Evolutionary conservation across 2,329 filamentous ascomycete genomes (phyloP).

Genomic region (Fusarium metavorans): DNA sequence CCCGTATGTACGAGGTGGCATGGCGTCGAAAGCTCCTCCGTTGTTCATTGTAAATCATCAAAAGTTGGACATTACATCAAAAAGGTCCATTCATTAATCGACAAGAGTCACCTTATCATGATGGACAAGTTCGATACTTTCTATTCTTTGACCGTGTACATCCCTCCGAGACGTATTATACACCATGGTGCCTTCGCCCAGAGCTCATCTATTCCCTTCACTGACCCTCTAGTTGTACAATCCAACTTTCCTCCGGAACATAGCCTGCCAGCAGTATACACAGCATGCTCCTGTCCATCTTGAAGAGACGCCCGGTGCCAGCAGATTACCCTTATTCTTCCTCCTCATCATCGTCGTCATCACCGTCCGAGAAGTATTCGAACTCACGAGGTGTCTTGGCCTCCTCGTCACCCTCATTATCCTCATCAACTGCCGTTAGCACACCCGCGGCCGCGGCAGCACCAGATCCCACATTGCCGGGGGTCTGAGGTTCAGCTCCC

Average conservation of each 20-base stretch:
- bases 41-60: not conserved
- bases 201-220: constrained; percentile 30
- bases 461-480: constrained; percentile 60
- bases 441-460: constrained; percentile 82
- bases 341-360: constrained; percentile 63
- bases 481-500: constrained; percentile 44
- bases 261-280: not conserved
- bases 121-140: constrained; percentile 3
- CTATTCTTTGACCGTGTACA: constrained; percentile 35
- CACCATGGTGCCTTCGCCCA: constrained; percentile 18
- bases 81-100: not conserved
- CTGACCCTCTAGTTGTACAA: constrained; percentile 43
- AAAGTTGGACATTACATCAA: not conserved
- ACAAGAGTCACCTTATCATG: not conserved
- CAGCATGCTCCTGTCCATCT: not conserved
- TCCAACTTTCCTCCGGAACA: constrained; percentile 15
- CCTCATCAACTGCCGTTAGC: constrained; percentile 88
- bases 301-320: not conserved
- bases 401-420: constrained; percentile 79
- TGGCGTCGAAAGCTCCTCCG: not conserved
- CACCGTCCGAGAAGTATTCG: constrained; percentile 80
- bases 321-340: constrained; percentile 38
- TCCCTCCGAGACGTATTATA: constrained; percentile 35
- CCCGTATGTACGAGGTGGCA: not conserved
- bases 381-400: constrained; percentile 78